A percentile compares a stretch with the other conserved stretches of the same genome.
Conservation (phyloP, 495 filamentous ascomycete species). For the Aspergillus haitiensis region DNA sequence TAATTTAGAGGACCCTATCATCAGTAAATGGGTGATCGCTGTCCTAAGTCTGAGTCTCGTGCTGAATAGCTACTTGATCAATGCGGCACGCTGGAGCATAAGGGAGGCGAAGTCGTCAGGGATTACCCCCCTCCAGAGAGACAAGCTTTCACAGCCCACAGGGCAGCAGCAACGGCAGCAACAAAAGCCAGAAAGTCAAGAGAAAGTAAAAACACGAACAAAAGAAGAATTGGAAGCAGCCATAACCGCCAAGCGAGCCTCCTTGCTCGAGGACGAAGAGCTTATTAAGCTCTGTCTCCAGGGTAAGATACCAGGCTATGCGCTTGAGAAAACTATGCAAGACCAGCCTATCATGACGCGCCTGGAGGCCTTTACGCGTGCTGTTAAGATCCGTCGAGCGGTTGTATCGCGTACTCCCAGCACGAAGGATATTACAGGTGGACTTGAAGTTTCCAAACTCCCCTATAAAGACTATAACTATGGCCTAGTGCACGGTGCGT, state of each 20-base stretch:
- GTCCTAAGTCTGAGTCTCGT: conserved; percentile 12
- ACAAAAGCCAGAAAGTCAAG: background rate
- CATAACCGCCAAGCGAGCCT: conserved; percentile 1
- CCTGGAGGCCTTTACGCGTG: conserved; percentile 55
- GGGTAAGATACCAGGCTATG: conserved; percentile 80
- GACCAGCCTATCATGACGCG: conserved; percentile 34
- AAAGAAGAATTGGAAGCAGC: background rate
- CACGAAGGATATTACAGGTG: conserved; percentile 64
- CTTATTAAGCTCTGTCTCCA: conserved; percentile 64
- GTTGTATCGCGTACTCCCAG: conserved; percentile 75
- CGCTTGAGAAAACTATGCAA: conserved; percentile 69
- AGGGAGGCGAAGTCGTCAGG: background rate
- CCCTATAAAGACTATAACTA: conserved; percentile 86
- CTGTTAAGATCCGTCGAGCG: conserved; percentile 77
- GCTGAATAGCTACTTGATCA: conserved; percentile 15
- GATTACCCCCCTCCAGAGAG: background rate
- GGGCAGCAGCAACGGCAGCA: background rate
- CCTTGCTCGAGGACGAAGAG: conserved; percentile 11
- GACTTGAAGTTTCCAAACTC: conserved; percentile 72
- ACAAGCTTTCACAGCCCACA: background rate
- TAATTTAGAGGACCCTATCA: conserved; percentile 11
- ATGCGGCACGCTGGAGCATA: background rate
- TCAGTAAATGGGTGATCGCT: conserved; percentile 14
- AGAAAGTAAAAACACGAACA: background rate
- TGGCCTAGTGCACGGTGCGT: conserved; percentile 79